Base-by-base conservation (phyloP, 176 grass and related monocot species). In the Hordeum marinum region DNA sequence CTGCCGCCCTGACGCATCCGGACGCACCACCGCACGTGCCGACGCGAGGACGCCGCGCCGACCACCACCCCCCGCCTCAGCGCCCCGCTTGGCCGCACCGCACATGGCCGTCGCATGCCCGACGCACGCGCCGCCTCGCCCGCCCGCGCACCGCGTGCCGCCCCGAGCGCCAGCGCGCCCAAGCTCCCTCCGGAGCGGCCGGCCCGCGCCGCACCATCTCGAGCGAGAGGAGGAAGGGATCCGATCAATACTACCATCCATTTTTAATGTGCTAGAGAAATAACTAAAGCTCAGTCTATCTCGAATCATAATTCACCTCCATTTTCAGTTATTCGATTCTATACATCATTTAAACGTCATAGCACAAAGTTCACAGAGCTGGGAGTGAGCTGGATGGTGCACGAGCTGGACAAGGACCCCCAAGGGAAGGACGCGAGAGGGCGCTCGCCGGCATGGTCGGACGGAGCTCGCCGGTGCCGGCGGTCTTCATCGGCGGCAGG, bases 391-490 rank as follows among this genome's bases (percentile, higher is more conserved):
- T 86, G 85, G 72, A 45, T 79, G 55, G 71, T 90, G 58, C 42
- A 88, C 74, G 93, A 94, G 87, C 72, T 94, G 68, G 90, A 92
- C 52, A 81, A 86, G 85, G 87, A 92, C 27, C 87, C 90, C 20
- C 41, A 12, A 10, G 90, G 93, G 15, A 88, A 74, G 40, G 87
- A 92, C 15, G 75, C 45, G 93, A 94, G 68, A 17, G 37, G 57
- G 87, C 85, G 24, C 82, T 94, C 20, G 78, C 85, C 8, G 36
- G 69, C 45, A 90, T 94, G 90, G 75, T 92, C 13, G 93, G 93
- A 31, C 89, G 85, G 34, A 84, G 12, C 41, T 88, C 87, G 6
- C 74, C 93, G 0, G 87, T 92, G 35, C 93, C 90, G 79, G 82
- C 84, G 2, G 90, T 94, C 15, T 94, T 94, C 85, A 83, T 94